Evolutionary conservation across 202 grass and related monocot species (phyloP), one percentile per base, ranked within the genome.

Genomic region (Saccharum hybrid): DNA sequence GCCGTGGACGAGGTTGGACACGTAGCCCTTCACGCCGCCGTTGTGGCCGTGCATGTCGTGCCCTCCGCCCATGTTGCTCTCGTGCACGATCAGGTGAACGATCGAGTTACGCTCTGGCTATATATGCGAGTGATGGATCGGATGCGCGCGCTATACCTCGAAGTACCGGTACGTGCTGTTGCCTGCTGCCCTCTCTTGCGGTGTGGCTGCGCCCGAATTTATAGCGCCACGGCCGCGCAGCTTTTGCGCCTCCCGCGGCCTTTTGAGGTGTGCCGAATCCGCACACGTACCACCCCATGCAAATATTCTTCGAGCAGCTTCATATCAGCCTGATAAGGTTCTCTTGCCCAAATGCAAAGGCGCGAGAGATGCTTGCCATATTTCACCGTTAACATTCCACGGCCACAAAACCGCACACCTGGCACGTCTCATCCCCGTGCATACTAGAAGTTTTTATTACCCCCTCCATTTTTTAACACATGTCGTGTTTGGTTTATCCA

Each of bases 11-110:
- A 90, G 67, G 83, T 51, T 78, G 48, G 88, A 90, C 8, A 83
- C 83, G 60, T 63, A 62, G 12, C 88, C 83, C 73, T 86, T 90
- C 61, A 83, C 83, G 79, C 79, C 79, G 74, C 83, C 73, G 77
- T 26, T 42, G 51, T 84, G 75, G 4, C 63, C 68, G 82, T 84
- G 71, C 81, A 80, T 75, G 78, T 89, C 61, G 83, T 89, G 82
- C 23, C 82, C 87, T 18, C 86, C 86, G 28, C 75, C 86, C 86
- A 88, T 88, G 66, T 16, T 18, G 15, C 15, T 49, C 48, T 18
- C 15, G 46, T 52, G 11, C 5, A 54, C 2, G 14, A 49, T 48
- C 45, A n/a, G 28, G 28, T 28, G 28, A 28, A 28, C 28, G 28
- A 28, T 28, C 28, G 28, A 28, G 28, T 28, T 28, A 28, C 28